These are phyloP conservation scores for Viola odorata DNA, from an alignment of 345 rosid species.

Conservation along the genomic window DNA sequence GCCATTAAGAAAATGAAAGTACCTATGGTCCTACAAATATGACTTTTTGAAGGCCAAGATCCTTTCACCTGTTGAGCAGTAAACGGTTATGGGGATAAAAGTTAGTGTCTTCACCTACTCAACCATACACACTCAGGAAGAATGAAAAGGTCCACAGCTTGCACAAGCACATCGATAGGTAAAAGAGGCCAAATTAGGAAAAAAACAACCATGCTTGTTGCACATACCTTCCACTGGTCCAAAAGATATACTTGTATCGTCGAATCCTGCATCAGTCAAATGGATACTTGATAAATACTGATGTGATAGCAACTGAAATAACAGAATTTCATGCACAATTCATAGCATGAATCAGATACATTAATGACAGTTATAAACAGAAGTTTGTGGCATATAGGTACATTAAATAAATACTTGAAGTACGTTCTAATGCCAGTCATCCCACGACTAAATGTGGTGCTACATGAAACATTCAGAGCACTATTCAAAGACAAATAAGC, in stretches of 20 bases:
- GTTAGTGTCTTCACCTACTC: not conserved
- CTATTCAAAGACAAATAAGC: not conserved
- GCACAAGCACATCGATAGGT: conserved; percentile 4
- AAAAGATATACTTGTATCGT: conserved; percentile 72
- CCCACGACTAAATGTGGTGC: not conserved
- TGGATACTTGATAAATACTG: conserved; percentile 8
- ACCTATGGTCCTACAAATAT: not conserved
- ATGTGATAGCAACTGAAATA: not conserved
- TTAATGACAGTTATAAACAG: conserved; percentile 5
- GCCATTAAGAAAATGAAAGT: not conserved
- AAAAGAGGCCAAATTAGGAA: conserved; percentile 12
- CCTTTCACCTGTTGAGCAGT: too few relatives aligned
- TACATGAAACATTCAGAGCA: not conserved
- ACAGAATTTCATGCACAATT: not conserved
- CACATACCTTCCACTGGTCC: conserved; percentile 90
- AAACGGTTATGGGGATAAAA: too few relatives aligned
- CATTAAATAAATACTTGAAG: not conserved
- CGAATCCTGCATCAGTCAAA: conserved; percentile 64
- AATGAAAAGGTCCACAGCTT: not conserved
- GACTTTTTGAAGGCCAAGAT: too few relatives aligned
- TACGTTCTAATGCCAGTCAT: not conserved
- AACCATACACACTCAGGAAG: not conserved
- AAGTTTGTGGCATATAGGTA: not conserved
- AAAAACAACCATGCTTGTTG: conserved; percentile 12
- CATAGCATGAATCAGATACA: not conserved